Base-by-base conservation (phyloP, 2,329 filamentous ascomycete species). In the Cladosporium phlei region DNA sequence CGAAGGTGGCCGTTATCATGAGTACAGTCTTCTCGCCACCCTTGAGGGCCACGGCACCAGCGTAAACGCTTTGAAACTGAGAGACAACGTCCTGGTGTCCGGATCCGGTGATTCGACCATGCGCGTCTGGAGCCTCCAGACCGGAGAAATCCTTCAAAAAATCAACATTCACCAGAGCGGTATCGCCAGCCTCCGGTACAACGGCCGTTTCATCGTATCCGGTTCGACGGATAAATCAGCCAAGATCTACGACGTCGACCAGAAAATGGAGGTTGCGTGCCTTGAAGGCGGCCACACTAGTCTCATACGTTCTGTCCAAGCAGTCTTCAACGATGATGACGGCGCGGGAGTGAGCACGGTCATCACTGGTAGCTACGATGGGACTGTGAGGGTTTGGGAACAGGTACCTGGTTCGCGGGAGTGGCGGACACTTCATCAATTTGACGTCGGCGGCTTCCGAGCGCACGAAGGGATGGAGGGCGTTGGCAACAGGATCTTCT, bases 61-160 rank as follows among this genome's bases (percentile, higher is more conserved):
- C n/a, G 47, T 56, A 21, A 54, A 52, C 34, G 37, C 34, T 8
- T 25, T 54, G 6, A 21, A 28, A 12, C 30, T 52, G 4, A n/a
- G 9, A 5, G 27, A 46, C n/a, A 21, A 38, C 8, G 3, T 21
- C 16, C 14, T 54, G 2, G 17, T 51, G 2, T 38, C 48, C 17
- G 47, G 46, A 10, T 37, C 37, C 30, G 50, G 46, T 4, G 52
- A 54, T 35, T 17, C 38, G 2, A 30, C n/a, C 10, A 32, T 54
- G 2, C 33, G 21, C 24, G 22, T 52, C 12, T 51, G 45, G 39
- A 38, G 40, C 11, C n/a, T 49, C 4, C 14, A 37, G 9, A 50
- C 38, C 10, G 47, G 47, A 16, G 16, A 37, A 9, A 27, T 47
- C 7, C n/a, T 47, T 4, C 43, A 38, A 7, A 39, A n/a, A 16